These are phyloP conservation scores for Aspergillus japonicus DNA, from an alignment of 2,329 filamentous ascomycete species.

Conservation along the genomic window DNA sequence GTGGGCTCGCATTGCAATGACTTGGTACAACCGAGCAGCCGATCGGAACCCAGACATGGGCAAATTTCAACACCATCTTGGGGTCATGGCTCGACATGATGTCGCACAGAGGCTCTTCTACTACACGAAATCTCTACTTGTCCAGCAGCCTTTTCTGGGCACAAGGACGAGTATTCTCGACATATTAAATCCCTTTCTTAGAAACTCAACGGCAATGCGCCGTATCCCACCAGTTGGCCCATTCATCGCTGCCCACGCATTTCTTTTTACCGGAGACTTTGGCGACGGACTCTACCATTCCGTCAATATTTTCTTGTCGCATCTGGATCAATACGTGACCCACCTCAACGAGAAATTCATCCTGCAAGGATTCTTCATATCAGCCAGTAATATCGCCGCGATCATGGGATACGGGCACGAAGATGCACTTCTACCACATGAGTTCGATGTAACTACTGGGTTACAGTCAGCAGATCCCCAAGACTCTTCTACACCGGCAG, in stretches of 20 bases:
- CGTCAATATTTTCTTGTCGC: conserved; percentile 42
- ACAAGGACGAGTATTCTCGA: conserved; percentile 58
- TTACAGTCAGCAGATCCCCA: conserved; percentile 13
- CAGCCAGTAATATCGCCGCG: conserved; percentile 55
- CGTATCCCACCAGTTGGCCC: conserved; percentile 43
- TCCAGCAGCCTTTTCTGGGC: conserved; percentile 55
- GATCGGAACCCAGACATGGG: conserved; percentile 74
- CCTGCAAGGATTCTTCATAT: conserved; percentile 55
- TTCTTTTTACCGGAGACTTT: conserved; percentile 43
- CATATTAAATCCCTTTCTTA: conserved; percentile 53
- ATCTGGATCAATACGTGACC: conserved; percentile 51
- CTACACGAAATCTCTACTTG: conserved; percentile 59
- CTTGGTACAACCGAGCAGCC: conserved; percentile 83
- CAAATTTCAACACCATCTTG: conserved; percentile 82
- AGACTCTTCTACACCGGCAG: conserved; percentile 20
- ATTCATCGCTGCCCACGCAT: conserved; percentile 56
- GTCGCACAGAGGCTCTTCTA: conserved; percentile 59
- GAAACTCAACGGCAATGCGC: conserved; percentile 34
- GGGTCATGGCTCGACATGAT: conserved; percentile 61
- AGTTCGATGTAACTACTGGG: conserved; percentile 25
- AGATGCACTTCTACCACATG: conserved; percentile 29
- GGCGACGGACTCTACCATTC: conserved; percentile 41
- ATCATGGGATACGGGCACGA: conserved; percentile 56
- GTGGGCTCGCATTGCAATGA: conserved; percentile 75
- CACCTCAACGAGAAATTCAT: conserved; percentile 50